Conservation (phyloP, 495 filamentous ascomycete species). For the Talaromyces adpressus region DNA sequence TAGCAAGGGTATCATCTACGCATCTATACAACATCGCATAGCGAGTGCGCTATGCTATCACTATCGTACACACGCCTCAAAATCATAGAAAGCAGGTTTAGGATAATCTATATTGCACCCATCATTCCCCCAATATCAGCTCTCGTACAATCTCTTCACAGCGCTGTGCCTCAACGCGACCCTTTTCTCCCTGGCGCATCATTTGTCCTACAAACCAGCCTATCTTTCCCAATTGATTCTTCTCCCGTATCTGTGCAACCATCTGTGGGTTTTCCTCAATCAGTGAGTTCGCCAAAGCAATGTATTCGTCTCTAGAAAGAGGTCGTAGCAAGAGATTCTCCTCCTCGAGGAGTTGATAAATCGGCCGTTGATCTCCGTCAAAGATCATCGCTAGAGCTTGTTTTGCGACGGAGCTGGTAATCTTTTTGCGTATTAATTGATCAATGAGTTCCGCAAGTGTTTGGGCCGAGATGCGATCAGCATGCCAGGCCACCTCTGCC, state of each 20-base stretch:
- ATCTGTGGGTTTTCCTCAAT: slow-evolving; percentile 49
- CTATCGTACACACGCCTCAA: not conserved
- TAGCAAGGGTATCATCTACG: slow-evolving; percentile 4
- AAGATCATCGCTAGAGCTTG: slow-evolving; percentile 59
- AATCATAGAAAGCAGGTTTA: not conserved
- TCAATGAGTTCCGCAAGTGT: slow-evolving; percentile 62
- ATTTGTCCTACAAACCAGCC: slow-evolving; percentile 88
- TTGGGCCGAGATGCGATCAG: slow-evolving; percentile 47
- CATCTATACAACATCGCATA: slow-evolving; percentile 5
- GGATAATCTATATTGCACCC: too few relatives aligned
- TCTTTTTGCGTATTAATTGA: slow-evolving; percentile 54
- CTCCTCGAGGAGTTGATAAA: slow-evolving; percentile 55
- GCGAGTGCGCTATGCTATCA: too few relatives aligned
- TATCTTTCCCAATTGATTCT: slow-evolving; percentile 67
- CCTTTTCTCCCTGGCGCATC: slow-evolving; percentile 70
- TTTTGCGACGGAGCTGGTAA: slow-evolving; percentile 74
- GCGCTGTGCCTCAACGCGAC: slow-evolving; percentile 66
- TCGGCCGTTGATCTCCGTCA: slow-evolving; percentile 40
- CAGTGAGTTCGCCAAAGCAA: slow-evolving; percentile 32
- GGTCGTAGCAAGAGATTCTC: slow-evolving; percentile 60
- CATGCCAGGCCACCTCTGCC: slow-evolving; percentile 43
- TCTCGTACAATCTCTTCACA: slow-evolving; percentile 60
- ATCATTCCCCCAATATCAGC: slow-evolving; percentile 32
- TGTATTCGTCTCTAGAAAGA: slow-evolving; percentile 40
- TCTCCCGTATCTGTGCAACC: slow-evolving; percentile 57